Percentiles rank a stretch among this genome's conserved stretches.
phyloP scores from a whole-genome alignment of 495 filamentous ascomycete species.

The Pyrenula massariospora region DNA sequence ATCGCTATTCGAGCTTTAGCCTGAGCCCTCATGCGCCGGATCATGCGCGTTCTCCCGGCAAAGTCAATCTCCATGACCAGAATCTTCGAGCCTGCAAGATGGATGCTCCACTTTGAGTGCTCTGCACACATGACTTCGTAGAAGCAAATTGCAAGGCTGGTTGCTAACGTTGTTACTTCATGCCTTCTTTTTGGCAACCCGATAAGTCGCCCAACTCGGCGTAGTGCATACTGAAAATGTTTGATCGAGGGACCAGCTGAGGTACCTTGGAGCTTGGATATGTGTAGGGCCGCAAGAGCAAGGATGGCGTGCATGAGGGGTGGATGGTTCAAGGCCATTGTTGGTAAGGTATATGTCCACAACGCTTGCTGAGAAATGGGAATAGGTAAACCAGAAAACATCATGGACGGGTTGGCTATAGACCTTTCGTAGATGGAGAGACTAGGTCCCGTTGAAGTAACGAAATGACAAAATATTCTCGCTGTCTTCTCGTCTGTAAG shows the following conservation, averaged over 20 bases:
- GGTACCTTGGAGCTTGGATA: slow-evolving; percentile 65
- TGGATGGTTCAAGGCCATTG: slow-evolving; percentile 71
- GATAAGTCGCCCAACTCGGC: slow-evolving; percentile 63
- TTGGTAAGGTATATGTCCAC: slow-evolving; percentile 82
- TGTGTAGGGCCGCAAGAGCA: slow-evolving; percentile 77
- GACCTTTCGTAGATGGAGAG: slow-evolving; percentile 83
- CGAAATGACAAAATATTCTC: slow-evolving; percentile 83
- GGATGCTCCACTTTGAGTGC: slow-evolving; percentile 90
- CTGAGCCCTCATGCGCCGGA: slow-evolving; percentile 50
- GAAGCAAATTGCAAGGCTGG: slow-evolving; percentile 77
- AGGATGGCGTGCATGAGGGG: slow-evolving; percentile 86
- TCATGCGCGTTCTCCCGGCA: slow-evolving; percentile 40
- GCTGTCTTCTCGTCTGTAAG: slow-evolving; percentile 74
- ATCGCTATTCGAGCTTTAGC: slow-evolving; percentile 16
- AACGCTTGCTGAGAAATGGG: slow-evolving; percentile 59
- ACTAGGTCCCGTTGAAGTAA: slow-evolving; percentile 76
- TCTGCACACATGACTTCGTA: slow-evolving; percentile 94
- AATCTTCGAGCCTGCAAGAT: slow-evolving; percentile 73
- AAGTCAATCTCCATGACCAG: slow-evolving; percentile 77
- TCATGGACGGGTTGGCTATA: slow-evolving; percentile 61
- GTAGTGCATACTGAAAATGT: slow-evolving; percentile 81
- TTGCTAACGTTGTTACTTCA: slow-evolving; percentile 72
- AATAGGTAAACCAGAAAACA: slow-evolving; percentile 49
- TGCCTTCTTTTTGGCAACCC: slow-evolving; percentile 58
- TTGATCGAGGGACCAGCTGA: slow-evolving; percentile 71